Conservation (phyloP, 2,329 filamentous ascomycete genomes). For the Chaetothyriales sp. region DNA sequence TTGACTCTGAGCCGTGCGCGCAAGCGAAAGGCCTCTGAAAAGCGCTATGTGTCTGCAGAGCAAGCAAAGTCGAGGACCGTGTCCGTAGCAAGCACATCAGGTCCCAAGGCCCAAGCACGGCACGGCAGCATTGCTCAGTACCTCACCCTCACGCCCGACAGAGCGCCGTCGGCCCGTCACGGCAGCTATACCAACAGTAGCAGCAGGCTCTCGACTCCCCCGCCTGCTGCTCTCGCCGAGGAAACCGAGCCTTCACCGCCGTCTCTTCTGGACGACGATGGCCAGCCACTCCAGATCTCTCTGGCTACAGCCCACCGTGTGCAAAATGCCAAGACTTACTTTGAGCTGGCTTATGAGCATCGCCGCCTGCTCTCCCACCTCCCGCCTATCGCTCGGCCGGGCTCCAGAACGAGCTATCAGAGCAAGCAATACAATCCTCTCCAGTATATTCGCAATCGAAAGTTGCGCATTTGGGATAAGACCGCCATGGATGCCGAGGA, state of each 20-base stretch:
- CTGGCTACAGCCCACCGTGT: constrained; percentile 67
- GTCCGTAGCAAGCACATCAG: constrained; percentile 20
- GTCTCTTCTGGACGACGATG: constrained; percentile 16
- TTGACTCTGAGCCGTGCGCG: constrained; percentile 74
- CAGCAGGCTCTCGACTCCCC: not conserved
- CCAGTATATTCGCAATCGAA: constrained; percentile 83
- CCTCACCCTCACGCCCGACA: not conserved
- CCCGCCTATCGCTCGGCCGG: constrained; percentile 46
- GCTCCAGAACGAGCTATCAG: constrained; percentile 7
- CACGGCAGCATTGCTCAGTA: constrained; percentile 4
- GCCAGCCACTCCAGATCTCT: constrained; percentile 46
- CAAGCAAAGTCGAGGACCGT: constrained; percentile 9
- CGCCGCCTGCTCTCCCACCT: constrained; percentile 64
- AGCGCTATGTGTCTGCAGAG: constrained; percentile 27
- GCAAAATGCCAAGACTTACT: constrained; percentile 68
- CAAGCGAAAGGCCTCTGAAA: constrained; percentile 44
- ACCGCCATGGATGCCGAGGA: constrained; percentile 58
- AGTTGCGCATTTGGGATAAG: constrained; percentile 66
- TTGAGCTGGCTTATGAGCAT: constrained; percentile 79
- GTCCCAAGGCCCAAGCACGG: not conserved
- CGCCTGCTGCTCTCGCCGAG: not conserved
- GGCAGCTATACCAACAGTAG: not conserved
- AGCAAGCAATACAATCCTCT: constrained; percentile 71
- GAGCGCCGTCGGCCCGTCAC: not conserved
- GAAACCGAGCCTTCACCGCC: not conserved